phyloP scores from a whole-genome alignment of 2,329 filamentous ascomycete species.

The Arthrocladium fulminans region DNA sequence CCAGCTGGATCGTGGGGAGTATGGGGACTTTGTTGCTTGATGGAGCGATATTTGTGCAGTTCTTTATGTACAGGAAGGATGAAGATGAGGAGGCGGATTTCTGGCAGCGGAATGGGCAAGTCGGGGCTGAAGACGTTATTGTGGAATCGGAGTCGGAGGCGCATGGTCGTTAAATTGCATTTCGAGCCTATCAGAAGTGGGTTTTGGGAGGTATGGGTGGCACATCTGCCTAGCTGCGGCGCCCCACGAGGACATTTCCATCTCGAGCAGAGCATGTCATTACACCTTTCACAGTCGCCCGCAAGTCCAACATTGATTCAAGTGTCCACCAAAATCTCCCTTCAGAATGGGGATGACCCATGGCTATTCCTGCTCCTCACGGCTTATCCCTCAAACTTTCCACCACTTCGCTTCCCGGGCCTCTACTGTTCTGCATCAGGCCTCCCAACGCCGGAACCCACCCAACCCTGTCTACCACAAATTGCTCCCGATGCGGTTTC shows the following conservation, averaged over 20 bases:
- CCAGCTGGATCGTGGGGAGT: constrained; percentile 84
- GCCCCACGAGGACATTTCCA: too few relatives aligned
- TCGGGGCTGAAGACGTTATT: neutral
- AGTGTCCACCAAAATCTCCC: too few relatives aligned
- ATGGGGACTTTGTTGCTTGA: constrained; percentile 80
- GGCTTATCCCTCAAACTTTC: neutral
- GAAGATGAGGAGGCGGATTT: constrained; percentile 18
- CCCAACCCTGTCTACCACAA: constrained; percentile 8
- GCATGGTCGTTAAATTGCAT: neutral
- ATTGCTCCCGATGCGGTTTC: constrained; percentile 15
- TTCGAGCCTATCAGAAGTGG: neutral
- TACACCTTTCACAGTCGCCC: too few relatives aligned
- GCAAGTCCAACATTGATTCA: too few relatives aligned
- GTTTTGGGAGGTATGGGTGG: neutral
- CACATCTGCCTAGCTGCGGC: too few relatives aligned
- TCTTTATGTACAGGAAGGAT: constrained; percentile 65
- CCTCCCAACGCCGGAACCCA: constrained; percentile 13
- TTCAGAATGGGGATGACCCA: too few relatives aligned
- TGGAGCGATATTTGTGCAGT: constrained; percentile 79
- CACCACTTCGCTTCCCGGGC: neutral
- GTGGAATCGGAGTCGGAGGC: neutral
- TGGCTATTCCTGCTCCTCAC: too few relatives aligned
- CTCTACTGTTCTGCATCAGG: neutral
- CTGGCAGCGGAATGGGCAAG: constrained; percentile 17
- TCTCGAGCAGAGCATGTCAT: too few relatives aligned